Base-by-base conservation (phyloP, 192 early-diverging fungal genomes). In the Pecoramyces ruminantium region DNA sequence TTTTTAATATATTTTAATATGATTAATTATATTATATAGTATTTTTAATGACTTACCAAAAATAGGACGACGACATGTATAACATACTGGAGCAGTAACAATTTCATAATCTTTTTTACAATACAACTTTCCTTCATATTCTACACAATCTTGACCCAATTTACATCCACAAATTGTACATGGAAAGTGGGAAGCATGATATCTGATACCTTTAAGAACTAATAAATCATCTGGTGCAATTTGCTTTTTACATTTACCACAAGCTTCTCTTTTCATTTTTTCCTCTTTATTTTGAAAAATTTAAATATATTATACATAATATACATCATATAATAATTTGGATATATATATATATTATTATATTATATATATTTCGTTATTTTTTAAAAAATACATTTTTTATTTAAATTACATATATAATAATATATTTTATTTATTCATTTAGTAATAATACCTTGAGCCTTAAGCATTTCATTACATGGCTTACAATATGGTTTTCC, bases 61-160 rank as follows among this genome's bases (percentile, higher is more conserved):
- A 17, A 90, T 88, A 29, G 85, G 83, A 67, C 82, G 42, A 42
- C 82, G 79, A 82, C 89, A 90, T 2, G 83, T 85, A 25, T 81
- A 77, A 80, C 89, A 90, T 0, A 80, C 79, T 6, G 81, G 81
- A n/a, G 84, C 82, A 0, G 82, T 81, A 15, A 83, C 42, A 78
- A 79, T 78, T 29, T 85, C 83, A 67, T 82, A 87, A 79, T 88
- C 85, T 16, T 78, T 80, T 16, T 84, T 80, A 78, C 89, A 90
- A 80, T 89, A 89, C 17, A 90, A 79, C 34, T 89, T 86, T 13
- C 88, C 88, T 29, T 88, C 86, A 79, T 86, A 81, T 81, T 87
- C 86, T 30, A 81, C 84, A 29, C 83, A 81, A 67, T 82, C 80
- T 0, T 78, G 29, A 28, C 79, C 82, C 30, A 90, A 83, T 30